Evolutionary conservation across 2,329 filamentous ascomycete genomes (phyloP), one percentile per base, ranked within the genome.

Genomic region (Neonectria sp.): DNA sequence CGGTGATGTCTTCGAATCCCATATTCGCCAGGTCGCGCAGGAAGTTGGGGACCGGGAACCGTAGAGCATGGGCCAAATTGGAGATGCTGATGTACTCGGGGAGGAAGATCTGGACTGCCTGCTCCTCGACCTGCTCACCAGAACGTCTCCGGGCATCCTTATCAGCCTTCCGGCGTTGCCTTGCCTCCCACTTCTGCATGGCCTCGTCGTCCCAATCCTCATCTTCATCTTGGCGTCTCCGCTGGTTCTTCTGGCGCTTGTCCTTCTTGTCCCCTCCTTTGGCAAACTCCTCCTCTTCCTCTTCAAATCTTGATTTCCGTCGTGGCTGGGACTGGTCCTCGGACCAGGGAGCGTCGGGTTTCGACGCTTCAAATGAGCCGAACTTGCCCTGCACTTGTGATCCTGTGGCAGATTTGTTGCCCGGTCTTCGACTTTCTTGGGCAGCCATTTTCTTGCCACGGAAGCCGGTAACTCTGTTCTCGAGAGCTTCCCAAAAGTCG

Each of bases 1-100:
- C 88, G 15, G 90, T 90, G 17, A 95, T 89, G 57, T 95, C 92
- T 74, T 97, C 94, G 71, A 98, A 99, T 0, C 96, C 97, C 76
- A 98, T 90, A 59, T 96, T 89, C 77, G 91, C 89, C 80, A 99
- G 86, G 76, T 95, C 94, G 17, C 78, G 74, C 13, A 97, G 83
- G 74, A 99, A 97, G 3, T 90, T 82, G 15, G 92, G 87, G 1
- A 90, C 85, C 46, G 90, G 89, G 33, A 97, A 86, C 68, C 91
- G 91, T 25, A 98, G 84, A 4, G 93, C 89, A 67, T 90, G 86
- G 4, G 95, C 94, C 46, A 99, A 83, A 71, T 95, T 94, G 11
- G 89, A 87, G n/a, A 98, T 91, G 75, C 90, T 96, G 80, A 99
- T 97, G 74, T 94, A 97, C 77, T 98, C 94, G 0, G 97, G 97